Evolutionary conservation across 164 flowering plant genomes (phyloP), one percentile per base, ranked within the genome.

Genomic region (Brasenia schreberi): DNA sequence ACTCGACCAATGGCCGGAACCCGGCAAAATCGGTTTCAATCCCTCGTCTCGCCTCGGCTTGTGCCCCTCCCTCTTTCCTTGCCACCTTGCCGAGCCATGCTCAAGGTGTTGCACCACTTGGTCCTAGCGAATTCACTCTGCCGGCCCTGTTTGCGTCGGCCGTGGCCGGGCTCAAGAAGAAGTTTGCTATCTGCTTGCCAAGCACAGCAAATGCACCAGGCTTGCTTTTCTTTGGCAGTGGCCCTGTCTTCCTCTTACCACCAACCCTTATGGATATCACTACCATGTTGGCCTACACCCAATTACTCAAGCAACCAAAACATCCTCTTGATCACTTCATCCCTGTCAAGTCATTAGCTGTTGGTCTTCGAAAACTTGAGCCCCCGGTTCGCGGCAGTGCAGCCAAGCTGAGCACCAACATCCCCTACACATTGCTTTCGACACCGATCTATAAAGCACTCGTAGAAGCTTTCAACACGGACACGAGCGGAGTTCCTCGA

Each of bases 101-200:
- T 7, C 23, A 61, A 16, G 85, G 85, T 6, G 18, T 80, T 43
- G 81, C 81, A 6, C 68, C 78, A 11, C 74, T 80, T 16, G 77
- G 77, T 0, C 65, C 63, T 12, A 67, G 77, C 0, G 43, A 63
- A 5, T 45, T 82, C 1, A 63, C 79, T 0, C 68, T 82, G 14
- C 61, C 78, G 0, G 18, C 69, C 5, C 79, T 70, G 42, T 62
- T 80, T 12, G 44, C 78, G 10, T 6, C 69, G 3, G 0, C 62
- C 52, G 17, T 65, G 3, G 59, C 59, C 7, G 59, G 74, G 9
- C 44, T 64, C n/a, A 74, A 62, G 18, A 56, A 65, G 64, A 60
- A 60, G 62, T 78, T 81, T 42, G 73, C 75, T 2, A 33, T 81
- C 23, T 81, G 83, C 64, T 64, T 81, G 19, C 80, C 82, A 5